These are phyloP conservation scores for Polygonum aviculare DNA, from an alignment of 148 eudicot species.

Conservation along the genomic window DNA sequence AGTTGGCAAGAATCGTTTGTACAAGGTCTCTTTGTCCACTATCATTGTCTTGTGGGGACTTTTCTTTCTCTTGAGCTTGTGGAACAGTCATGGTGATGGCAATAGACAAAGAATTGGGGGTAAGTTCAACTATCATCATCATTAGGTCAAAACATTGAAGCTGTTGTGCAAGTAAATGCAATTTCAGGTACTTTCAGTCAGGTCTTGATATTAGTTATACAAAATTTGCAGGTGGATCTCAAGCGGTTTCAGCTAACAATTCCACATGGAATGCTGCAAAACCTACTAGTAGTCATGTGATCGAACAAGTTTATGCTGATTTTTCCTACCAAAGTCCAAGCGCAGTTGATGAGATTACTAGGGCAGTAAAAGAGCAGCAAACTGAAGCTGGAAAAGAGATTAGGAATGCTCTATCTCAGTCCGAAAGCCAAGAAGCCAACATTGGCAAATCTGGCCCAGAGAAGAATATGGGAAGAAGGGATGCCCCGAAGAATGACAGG, in stretches of 20 bases:
- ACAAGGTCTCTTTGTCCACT: constrained; percentile 57
- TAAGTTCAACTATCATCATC: background rate
- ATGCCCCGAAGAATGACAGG: constrained; percentile 35
- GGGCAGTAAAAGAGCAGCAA: constrained; percentile 11
- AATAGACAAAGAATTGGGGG: constrained; percentile 30
- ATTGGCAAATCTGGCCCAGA: constrained; percentile 15
- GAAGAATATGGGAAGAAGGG: constrained; percentile 21
- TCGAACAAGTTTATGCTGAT: constrained; percentile 17
- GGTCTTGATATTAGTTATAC: background rate
- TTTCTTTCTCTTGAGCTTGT: constrained; percentile 53
- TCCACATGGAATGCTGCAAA: constrained; percentile 47
- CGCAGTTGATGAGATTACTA: constrained; percentile 16
- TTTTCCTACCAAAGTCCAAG: constrained; percentile 20
- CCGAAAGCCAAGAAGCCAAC: constrained; percentile 17
- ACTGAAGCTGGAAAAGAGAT: constrained; percentile 13
- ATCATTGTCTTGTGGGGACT: constrained; percentile 66
- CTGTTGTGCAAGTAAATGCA: background rate
- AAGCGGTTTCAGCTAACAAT: constrained; percentile 23
- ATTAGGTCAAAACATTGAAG: too few species aligned
- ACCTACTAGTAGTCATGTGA: constrained; percentile 6
- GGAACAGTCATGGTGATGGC: constrained; percentile 67
- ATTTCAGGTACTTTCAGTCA: background rate
- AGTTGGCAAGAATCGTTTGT: constrained; percentile 40
- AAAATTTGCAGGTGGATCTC: constrained; percentile 38
- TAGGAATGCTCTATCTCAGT: background rate